phyloP scores from a whole-genome alignment of 2,329 filamentous ascomycete genomes.

The Dactylonectria macrodidyma region DNA sequence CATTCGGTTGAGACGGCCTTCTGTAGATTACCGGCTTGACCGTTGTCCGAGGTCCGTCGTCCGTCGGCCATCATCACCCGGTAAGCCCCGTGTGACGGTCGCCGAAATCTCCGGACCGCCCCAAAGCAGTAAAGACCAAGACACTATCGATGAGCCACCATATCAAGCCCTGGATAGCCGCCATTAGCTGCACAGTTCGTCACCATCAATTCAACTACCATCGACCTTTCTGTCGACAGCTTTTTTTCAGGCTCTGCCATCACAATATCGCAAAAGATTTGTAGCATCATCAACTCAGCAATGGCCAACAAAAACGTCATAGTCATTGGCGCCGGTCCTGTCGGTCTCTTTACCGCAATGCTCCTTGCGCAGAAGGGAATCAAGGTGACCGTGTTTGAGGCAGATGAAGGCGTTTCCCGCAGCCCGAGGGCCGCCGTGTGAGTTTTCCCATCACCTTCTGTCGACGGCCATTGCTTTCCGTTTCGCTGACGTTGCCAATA shows the following conservation, averaged over 20 bases:
- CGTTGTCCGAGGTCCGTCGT: neutral
- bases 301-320: constrained; percentile 8
- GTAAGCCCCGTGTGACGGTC: neutral
- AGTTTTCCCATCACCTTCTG: neutral
- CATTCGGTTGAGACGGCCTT: neutral
- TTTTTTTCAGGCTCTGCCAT: neutral
- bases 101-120: neutral
- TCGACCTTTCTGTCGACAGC: neutral
- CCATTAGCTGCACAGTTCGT: neutral
- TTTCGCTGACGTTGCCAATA: constrained; percentile 8
- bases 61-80: neutral
- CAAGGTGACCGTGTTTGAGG: constrained; percentile 15
- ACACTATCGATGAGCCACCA: neutral
- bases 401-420: constrained; percentile 10
- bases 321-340: constrained; percentile 16
- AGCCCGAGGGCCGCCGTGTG: constrained; percentile 15
- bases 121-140: neutral
- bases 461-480: neutral
- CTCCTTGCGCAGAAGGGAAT: constrained; percentile 10
- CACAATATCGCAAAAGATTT: neutral
- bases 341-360: constrained; percentile 17
- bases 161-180: neutral
- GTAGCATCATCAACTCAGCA: neutral
- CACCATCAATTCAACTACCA: neutral
- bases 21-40: neutral